Percentiles rank a stretch among this genome's conserved stretches.
phyloP scores from a whole-genome alignment of 768 basidiomycete species.

The Amanita rubescens region DNA sequence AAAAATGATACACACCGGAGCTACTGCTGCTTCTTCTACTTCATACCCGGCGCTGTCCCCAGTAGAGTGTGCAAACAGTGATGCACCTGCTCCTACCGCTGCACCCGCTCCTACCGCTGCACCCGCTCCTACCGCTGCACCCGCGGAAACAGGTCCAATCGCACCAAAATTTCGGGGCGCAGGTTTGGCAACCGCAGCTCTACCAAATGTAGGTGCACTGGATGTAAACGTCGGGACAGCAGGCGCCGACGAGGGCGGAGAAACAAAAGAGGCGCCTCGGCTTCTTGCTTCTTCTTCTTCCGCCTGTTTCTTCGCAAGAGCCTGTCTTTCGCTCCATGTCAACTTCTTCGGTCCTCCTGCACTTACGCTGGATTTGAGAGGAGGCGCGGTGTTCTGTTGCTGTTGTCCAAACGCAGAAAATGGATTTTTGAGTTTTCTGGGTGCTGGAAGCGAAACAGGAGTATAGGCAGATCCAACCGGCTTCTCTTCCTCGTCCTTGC shows the following conservation, averaged over 20 bases:
- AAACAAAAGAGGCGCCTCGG: conserved; percentile 42
- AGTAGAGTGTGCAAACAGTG: neutral
- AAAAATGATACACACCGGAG: conserved; percentile 19
- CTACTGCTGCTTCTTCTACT: conserved; percentile 17
- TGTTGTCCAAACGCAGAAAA: conserved; percentile 57
- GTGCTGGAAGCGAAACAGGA: conserved; percentile 77
- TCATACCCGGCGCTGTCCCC: conserved; percentile 17
- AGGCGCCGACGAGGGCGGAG: conserved; percentile 27
- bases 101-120: too few relatives aligned
- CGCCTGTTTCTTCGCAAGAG: conserved; percentile 77
- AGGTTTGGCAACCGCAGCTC: conserved; percentile 29
- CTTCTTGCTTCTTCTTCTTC: conserved; percentile 72
- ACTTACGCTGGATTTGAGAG: conserved; percentile 13
- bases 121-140: conserved; percentile 25
- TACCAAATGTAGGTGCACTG: conserved; percentile 40
- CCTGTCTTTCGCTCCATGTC: conserved; percentile 93
- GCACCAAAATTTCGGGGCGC: conserved; percentile 39
- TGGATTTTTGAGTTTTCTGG: conserved; percentile 83
- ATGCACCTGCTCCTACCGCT: neutral
- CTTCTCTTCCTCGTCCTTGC: conserved; percentile 71
- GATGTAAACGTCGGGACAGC: conserved; percentile 32
- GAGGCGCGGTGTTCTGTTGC: conserved; percentile 25
- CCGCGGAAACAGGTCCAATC: conserved; percentile 22
- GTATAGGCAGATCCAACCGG: conserved; percentile 88
- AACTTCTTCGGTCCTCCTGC: conserved; percentile 60